Conservation (phyloP, 768 basidiomycete species). For the Hypholoma fasciculare region DNA sequence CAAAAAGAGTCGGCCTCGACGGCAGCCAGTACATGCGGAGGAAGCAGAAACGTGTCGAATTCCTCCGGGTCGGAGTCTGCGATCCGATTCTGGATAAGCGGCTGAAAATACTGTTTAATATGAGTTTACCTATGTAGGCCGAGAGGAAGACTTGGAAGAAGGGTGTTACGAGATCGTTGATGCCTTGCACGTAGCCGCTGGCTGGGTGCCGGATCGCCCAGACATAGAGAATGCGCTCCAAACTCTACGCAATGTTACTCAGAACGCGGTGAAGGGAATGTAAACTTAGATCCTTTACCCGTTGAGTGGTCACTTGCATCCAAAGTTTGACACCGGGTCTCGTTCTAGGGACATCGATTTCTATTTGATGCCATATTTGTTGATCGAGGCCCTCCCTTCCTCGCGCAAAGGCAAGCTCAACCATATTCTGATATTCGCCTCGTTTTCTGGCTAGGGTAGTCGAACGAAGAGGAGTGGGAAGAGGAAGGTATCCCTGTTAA, state of each 20-base stretch:
- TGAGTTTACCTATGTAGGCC: constrained; percentile 78
- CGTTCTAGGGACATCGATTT: constrained; percentile 96
- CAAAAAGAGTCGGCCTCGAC: constrained; percentile 98
- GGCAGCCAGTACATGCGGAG: constrained; percentile 70
- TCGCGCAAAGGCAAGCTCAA: constrained; percentile 85
- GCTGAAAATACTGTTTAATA: neutral
- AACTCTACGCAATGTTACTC: constrained; percentile 51
- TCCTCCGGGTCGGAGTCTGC: constrained; percentile 88
- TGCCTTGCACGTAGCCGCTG: constrained; percentile 98
- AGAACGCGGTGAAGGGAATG: constrained; percentile 6
- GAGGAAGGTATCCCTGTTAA: constrained; percentile 85
- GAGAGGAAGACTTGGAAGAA: constrained; percentile 98
- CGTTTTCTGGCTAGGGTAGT: constrained; percentile 86
- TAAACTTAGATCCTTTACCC: constrained; percentile 49
- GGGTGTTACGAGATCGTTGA: constrained; percentile 96
- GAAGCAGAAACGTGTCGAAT: constrained; percentile 79
- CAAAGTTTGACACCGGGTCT: constrained; percentile 88
- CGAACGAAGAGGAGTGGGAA: constrained; percentile 73
- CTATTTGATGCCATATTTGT: constrained; percentile 99
- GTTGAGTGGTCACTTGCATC: constrained; percentile 88
- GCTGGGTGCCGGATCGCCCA: constrained; percentile 99
- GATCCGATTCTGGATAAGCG: constrained; percentile 5
- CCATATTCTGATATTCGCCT: constrained; percentile 87
- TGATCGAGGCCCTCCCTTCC: constrained; percentile 88
- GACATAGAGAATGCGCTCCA: constrained; percentile 95